phyloP scores from a whole-genome alignment of 2,329 filamentous ascomycete genomes.

The Colletotrichum shisoi region DNA sequence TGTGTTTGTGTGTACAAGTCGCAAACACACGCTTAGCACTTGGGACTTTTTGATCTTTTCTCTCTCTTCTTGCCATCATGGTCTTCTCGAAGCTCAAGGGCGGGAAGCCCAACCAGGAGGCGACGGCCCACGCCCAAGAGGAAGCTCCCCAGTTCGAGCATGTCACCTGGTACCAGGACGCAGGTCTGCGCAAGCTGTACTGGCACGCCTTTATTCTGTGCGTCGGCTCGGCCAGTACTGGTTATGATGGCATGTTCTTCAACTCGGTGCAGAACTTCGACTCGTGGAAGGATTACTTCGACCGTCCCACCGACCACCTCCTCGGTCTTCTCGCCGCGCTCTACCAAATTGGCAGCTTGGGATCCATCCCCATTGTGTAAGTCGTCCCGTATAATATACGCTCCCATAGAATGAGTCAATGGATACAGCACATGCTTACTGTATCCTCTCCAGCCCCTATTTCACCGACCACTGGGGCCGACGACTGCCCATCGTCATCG shows the following conservation, averaged over 20 bases:
- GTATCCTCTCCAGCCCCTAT: slow-evolving; percentile 43
- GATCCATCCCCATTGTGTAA: slow-evolving; percentile 44
- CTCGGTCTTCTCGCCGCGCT: slow-evolving; percentile 51
- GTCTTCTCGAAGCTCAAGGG: slow-evolving; percentile 23
- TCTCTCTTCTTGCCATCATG: background rate
- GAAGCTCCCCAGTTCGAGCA: slow-evolving; percentile 58
- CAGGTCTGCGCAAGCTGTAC: slow-evolving; percentile 63
- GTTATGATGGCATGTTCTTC: slow-evolving; percentile 54
- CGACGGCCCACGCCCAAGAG: slow-evolving; percentile 48
- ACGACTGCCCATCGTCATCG: slow-evolving; percentile 53
- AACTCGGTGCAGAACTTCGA: slow-evolving; percentile 33
- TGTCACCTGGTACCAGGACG: slow-evolving; percentile 62
- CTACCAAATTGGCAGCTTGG: slow-evolving; percentile 59
- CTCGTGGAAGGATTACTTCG: slow-evolving; percentile 42
- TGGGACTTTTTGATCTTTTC: too few relatives aligned
- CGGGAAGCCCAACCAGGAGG: slow-evolving; percentile 7
- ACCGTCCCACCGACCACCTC: slow-evolving; percentile 45
- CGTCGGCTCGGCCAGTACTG: slow-evolving; percentile 63
- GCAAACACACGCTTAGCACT: background rate
- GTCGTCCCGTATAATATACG: background rate
- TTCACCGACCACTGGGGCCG: slow-evolving; percentile 52
- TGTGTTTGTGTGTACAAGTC: background rate
- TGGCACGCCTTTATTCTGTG: slow-evolving; percentile 60
- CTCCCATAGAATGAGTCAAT: too few relatives aligned
- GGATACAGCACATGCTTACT: background rate